phyloP scores from a whole-genome alignment of 2,329 filamentous ascomycete species.

The Xylariaceae sp. region DNA sequence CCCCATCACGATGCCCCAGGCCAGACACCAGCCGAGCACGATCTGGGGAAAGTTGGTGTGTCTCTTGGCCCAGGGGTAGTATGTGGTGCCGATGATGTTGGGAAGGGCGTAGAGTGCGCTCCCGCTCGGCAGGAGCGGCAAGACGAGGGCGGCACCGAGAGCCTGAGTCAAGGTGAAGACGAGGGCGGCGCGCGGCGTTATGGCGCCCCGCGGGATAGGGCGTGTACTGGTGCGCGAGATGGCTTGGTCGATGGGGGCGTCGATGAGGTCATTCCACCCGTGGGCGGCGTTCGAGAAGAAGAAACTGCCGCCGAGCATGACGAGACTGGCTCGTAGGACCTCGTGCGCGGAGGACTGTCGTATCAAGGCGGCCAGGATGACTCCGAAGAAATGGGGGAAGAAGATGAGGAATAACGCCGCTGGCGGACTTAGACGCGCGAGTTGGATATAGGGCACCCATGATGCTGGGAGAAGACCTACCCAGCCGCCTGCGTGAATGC shows the following conservation, averaged over 20 bases:
- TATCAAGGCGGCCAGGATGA: slow-evolving; percentile 26
- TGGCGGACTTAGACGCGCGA: slow-evolving; percentile 31
- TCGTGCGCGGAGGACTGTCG: slow-evolving; percentile 17
- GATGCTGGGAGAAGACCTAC: slow-evolving; percentile 29
- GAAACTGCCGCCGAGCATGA: slow-evolving; percentile 27
- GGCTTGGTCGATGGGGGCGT: slow-evolving; percentile 31
- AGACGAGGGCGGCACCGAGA: slow-evolving; percentile 21
- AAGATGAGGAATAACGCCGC: slow-evolving; percentile 31
- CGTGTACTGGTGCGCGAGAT: slow-evolving; percentile 30
- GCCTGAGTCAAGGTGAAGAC: slow-evolving; percentile 29
- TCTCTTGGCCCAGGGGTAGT: slow-evolving; percentile 35
- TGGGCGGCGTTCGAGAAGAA: slow-evolving; percentile 33
- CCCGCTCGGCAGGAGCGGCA: slow-evolving; percentile 22
- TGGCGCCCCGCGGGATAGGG: slow-evolving; percentile 33
- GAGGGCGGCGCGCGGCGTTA: slow-evolving; percentile 27
- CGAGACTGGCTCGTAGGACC: slow-evolving; percentile 15
- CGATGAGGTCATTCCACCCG: slow-evolving; percentile 35
- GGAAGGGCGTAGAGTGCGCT: slow-evolving; percentile 26
- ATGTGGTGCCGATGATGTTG: slow-evolving; percentile 26
- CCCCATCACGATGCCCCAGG: slow-evolving; percentile 31
- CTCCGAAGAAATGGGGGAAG: slow-evolving; percentile 32
- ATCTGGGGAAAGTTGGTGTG: slow-evolving; percentile 34
- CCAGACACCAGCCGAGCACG: slow-evolving; percentile 32
- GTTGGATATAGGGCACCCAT: slow-evolving; percentile 32
- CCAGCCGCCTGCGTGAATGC: slow-evolving; percentile 30